Base-by-base conservation (phyloP, 2,329 filamentous ascomycete genomes). In the Sphaerostilbella broomeana region DNA sequence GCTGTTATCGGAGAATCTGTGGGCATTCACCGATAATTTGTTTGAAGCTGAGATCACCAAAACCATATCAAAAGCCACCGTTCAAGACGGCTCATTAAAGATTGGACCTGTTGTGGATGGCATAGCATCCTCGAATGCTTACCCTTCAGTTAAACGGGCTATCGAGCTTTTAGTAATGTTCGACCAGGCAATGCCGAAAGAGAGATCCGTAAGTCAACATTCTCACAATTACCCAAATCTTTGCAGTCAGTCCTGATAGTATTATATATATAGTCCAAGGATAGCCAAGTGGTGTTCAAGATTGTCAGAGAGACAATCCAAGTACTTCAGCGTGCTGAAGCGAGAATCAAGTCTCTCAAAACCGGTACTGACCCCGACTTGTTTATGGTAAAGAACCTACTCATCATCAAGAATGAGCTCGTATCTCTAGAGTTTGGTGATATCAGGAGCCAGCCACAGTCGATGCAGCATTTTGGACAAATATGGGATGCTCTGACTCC, bases 361-460 rank as follows among this genome's bases (percentile, higher is more conserved):
- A 55, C 62, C 40, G 69, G 73, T 16, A 57, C 81, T 6, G 88
- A 97, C 57, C 77, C 84, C 0, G 85, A 95, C 50, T 73, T 98
- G 4, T 98, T 98, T 63, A 81, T 95, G 55, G 82, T 98, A 52
- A 92, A 90, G 52, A 95, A 98, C 58, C 74, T 98, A 2, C 81
- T 98, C 35, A 82, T 95, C 35, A 76, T 98, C 36, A 97, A 97
- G 62, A 94, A 95, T 57, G 86, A 95, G 58, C 84, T 98, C 36
- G 81, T 98, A 18, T 89, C 89, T 8, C 88, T 98, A 46, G 92
- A 98, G 64, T 95, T 98, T 49, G 89, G 77, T 36, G 77, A 81
- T 48, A 72, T 79, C 12, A 67, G 76, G 43, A 73, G 72, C 40
- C 68, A 73, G 30, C 44, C 56, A 10, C 43, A 50, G 18, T 58